These are phyloP conservation scores for Chytridium lagenaria DNA, from an alignment of 371 early-diverging fungal genomes.

Conservation along the genomic window DNA sequence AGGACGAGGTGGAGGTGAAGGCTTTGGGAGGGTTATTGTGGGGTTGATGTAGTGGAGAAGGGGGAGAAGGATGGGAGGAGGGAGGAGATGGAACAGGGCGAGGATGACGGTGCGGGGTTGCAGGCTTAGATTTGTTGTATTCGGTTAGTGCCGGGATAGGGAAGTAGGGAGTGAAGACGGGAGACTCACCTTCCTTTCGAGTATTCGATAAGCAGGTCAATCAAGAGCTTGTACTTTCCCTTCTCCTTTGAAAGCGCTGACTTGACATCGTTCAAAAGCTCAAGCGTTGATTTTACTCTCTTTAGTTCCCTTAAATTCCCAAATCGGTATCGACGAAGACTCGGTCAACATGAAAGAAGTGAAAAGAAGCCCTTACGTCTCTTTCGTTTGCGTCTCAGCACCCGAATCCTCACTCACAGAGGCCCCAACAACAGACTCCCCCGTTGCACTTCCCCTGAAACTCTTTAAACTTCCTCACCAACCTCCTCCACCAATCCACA, in stretches of 20 bases:
- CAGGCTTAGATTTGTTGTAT: too few species aligned
- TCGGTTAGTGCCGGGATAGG: too few species aligned
- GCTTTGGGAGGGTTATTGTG: not conserved
- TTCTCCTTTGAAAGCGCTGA: not conserved
- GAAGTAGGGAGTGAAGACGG: not conserved
- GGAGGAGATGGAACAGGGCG: not conserved
- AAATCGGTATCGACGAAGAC: not conserved
- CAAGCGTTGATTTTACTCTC: not conserved
- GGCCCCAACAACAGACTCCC: not conserved
- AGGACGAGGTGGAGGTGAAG: too few species aligned
- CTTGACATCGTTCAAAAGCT: not conserved
- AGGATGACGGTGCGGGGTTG: not conserved
- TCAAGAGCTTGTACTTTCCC: slow-evolving; percentile 10
- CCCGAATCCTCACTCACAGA: not conserved
- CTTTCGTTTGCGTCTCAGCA: not conserved
- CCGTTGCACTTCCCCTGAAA: not conserved
- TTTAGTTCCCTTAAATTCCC: not conserved
- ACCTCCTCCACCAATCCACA: not conserved
- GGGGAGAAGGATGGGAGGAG: not conserved
- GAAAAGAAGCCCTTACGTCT: not conserved
- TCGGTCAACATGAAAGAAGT: not conserved
- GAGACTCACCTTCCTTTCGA: not conserved
- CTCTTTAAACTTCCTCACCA: not conserved
- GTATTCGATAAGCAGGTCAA: slow-evolving; percentile 8
- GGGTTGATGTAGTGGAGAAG: not conserved